Evolutionary conservation across 106 monocot genomes (phyloP).

Genomic region (Triglochin maritima): DNA sequence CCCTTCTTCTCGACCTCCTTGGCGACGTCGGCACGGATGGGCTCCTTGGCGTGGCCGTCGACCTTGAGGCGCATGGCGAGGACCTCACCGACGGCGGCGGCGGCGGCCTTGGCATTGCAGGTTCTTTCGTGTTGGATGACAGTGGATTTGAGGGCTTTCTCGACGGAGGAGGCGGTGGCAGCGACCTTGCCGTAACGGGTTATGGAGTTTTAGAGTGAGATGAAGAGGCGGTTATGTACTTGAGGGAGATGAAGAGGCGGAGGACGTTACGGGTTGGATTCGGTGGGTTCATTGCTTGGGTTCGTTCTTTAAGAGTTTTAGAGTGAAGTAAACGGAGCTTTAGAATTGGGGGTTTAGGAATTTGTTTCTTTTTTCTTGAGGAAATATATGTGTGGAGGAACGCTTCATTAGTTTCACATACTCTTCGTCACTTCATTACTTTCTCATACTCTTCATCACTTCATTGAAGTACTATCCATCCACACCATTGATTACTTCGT

Average conservation of each 20-base stretch:
- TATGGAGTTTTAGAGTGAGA: no score
- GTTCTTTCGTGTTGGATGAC: constrained; percentile 49
- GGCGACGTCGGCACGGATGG: constrained; percentile 62
- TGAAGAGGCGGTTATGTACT: constrained; percentile 85
- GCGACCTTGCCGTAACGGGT: constrained; percentile 52
- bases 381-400: no score
- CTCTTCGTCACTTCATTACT: no score
- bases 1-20: constrained; percentile 97
- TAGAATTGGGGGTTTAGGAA: no score
- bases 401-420: no score
- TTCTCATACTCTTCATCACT: no score
- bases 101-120: constrained; percentile 82
- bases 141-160: constrained; percentile 58
- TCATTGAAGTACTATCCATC: no score
- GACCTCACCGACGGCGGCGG: constrained; percentile 83
- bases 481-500: no score
- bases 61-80: constrained; percentile 92
- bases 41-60: constrained; percentile 60
- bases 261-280: constrained; percentile 43
- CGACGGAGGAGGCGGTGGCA: constrained; percentile 63
- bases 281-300: no score
- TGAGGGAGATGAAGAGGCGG: constrained; percentile 95
- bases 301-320: no score
- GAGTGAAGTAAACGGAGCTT: no score
- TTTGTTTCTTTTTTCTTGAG: no score